These are phyloP conservation scores for Coemansia sp. DNA, from an alignment of 192 early-diverging fungal genomes.

Conservation along the genomic window DNA sequence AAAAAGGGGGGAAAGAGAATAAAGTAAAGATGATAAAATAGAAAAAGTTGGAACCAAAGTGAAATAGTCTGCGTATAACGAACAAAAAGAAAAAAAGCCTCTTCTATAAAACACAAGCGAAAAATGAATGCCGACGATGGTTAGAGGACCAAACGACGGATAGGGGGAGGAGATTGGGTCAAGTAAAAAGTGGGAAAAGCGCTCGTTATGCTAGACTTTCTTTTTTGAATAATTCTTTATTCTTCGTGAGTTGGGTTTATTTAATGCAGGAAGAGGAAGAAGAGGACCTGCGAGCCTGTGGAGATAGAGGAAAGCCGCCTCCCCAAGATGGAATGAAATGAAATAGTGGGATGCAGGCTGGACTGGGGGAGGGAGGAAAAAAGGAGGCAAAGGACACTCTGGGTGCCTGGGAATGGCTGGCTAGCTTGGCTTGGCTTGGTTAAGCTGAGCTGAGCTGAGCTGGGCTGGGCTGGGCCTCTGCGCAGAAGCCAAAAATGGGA, in stretches of 20 bases:
- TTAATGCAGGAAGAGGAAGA: not conserved
- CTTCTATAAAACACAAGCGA: not conserved
- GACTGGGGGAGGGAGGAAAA: not conserved
- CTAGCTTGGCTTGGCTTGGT: not conserved
- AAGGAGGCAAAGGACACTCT: not conserved
- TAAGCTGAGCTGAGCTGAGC: no score
- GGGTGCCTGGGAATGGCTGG: slow-evolving; percentile 1
- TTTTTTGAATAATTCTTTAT: not conserved
- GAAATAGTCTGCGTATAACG: not conserved
- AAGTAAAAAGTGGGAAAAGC: not conserved
- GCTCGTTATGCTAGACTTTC: slow-evolving; percentile 1
- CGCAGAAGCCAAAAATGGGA: no score
- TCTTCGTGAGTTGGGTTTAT: not conserved
- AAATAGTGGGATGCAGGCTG: slow-evolving; percentile 3
- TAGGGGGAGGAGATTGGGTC: not conserved
- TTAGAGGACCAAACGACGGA: not conserved
- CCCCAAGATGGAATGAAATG: not conserved
- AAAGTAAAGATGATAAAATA: slow-evolving; percentile 6
- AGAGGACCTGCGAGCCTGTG: not conserved
- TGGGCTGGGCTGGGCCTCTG: not conserved
- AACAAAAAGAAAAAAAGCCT: slow-evolving; percentile 2
- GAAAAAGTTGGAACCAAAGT: slow-evolving; percentile 6
- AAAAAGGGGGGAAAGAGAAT: slow-evolving; percentile 1
- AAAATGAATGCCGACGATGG: not conserved
- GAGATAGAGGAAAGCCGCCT: no score